A percentile compares a stretch with the other conserved stretches of the same genome.
phyloP scores from a whole-genome alignment of 805 yeast genomes.

The Candida endomychidarum region DNA sequence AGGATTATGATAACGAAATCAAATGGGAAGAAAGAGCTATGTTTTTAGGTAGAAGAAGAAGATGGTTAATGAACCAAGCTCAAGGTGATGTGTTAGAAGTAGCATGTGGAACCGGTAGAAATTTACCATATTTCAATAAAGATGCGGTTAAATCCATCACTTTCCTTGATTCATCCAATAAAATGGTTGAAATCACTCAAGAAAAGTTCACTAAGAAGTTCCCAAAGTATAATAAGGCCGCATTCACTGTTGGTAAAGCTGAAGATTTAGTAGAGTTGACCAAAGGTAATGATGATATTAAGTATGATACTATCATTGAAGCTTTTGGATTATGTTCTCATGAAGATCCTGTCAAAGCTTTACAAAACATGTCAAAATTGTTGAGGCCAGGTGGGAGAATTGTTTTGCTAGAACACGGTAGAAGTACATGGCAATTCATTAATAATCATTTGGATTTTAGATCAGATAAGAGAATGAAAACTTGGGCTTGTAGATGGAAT shows the following conservation, averaged over 20 bases:
- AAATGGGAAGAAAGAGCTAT: conserved; percentile 69
- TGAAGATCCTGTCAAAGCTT: conserved; percentile 83
- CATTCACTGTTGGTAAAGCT: conserved; percentile 88
- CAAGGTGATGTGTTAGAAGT: conserved; percentile 92
- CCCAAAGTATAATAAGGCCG: conserved; percentile 70
- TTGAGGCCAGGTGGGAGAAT: conserved; percentile 90
- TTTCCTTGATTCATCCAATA: conserved; percentile 76
- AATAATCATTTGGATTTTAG: conserved; percentile 79
- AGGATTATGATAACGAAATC: conserved; percentile 76
- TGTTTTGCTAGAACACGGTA: conserved; percentile 87
- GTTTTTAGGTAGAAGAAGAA: conserved; percentile 62
- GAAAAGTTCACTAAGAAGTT: conserved; percentile 66
- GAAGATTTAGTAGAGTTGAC: conserved; percentile 72
- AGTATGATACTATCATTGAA: conserved; percentile 89
- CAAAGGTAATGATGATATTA: conserved; percentile 36
- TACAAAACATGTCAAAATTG: conserved; percentile 67
- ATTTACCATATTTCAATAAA: conserved; percentile 70
- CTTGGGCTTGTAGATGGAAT: conserved; percentile 99
- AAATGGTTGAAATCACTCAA: conserved; percentile 81
- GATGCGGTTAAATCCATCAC: conserved; percentile 69
- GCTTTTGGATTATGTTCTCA: conserved; percentile 97
- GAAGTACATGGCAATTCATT: conserved; percentile 75
- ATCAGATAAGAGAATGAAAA: conserved; percentile 77
- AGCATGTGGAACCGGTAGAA: conserved; percentile 95
- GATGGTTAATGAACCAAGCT: conserved; percentile 75